Percentiles rank a stretch among this genome's conserved stretches.
phyloP scores from a whole-genome alignment of 1,284 basidiomycete species.

The Earliella scabrosa region DNA sequence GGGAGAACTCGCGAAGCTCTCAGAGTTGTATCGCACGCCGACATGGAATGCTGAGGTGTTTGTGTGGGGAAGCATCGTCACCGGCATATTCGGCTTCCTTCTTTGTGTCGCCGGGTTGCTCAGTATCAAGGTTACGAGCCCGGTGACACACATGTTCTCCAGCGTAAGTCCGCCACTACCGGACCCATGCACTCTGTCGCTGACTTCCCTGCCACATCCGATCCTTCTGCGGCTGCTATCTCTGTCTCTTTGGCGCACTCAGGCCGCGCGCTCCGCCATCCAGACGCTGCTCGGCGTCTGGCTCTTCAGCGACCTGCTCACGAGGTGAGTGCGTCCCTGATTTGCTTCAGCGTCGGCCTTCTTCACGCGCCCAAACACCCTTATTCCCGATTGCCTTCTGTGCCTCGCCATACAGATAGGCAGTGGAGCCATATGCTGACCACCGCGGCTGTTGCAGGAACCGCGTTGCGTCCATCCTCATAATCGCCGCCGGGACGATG shows the following conservation, averaged over 20 bases:
- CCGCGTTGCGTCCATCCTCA: conserved; percentile 60
- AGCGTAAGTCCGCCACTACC: conserved; percentile 50
- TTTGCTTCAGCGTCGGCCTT: conserved; percentile 1
- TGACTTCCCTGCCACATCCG: conserved; percentile 8
- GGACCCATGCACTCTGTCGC: conserved; percentile 1
- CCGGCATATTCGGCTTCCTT: conserved; percentile 75
- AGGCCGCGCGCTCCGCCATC: conserved; percentile 75
- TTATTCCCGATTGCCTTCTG: neutral
- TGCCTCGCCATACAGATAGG: neutral
- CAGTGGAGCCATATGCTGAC: neutral
- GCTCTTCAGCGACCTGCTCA: conserved; percentile 69
- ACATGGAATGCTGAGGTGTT: conserved; percentile 60
- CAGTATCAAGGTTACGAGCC: conserved; percentile 75
- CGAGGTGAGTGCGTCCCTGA: conserved; percentile 48
- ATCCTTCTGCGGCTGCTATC: neutral
- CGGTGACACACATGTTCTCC: conserved; percentile 78
- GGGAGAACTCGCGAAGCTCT: conserved; percentile 53
- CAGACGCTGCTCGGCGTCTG: conserved; percentile 74
- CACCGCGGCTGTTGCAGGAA: conserved; percentile 40
- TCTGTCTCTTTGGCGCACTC: conserved; percentile 1
- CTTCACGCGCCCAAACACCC: conserved; percentile 2
- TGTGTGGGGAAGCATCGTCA: conserved; percentile 64
- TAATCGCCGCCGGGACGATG: conserved; percentile 69
- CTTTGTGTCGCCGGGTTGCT: conserved; percentile 72
- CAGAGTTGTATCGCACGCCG: conserved; percentile 39